Base-by-base conservation (phyloP, 163 green algal species). In the Trebouxia gelatinosa region DNA sequence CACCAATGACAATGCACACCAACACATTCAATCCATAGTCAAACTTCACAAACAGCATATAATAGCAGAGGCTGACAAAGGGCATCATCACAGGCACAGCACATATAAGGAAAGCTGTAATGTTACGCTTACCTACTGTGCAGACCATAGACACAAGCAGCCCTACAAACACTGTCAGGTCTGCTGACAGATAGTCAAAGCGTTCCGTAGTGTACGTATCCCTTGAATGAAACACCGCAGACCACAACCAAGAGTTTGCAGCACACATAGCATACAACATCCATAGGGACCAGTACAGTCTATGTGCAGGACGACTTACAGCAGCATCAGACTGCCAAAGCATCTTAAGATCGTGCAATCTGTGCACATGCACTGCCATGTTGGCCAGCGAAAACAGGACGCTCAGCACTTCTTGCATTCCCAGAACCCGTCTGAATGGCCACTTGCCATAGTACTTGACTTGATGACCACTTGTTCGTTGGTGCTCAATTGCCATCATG, bases 391-490 rank as follows among this genome's bases (percentile, higher is more conserved):
- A 94, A 39, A 93, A 87, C 0, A 90, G 6, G 28, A 95, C 90
- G 7, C 89, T 93, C 0, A 83, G 81, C 0, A 84, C 34, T 81
- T 97, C 92, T 80, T 90, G 86, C 61, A 86, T 51, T 26, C 89
- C 88, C 29, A 80, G 6, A 39, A 91, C 59, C 1, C 92, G 82
- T 29, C 57, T 21, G 67, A 97, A 97, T 0, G 91, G 90, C 93
- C 93, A 97, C 77, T 97, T 97, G 78, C 93, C 93, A 81, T 81
- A 88, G 80, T 97, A 97, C 75, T 97, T 97, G 17, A 68, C 3
- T 80, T 31, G 5, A 31, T 40, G 40, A 67, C 50, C 35, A 34
- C 29, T 70, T 75, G 13, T 34, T 37, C 29, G 37, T 62, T 70
- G 86, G 81, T 17, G 26, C 48, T 75, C 26, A 64, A 39, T 23